Conservation (phyloP, 1,284 basidiomycete species). For the Cryptococcus sp. region DNA sequence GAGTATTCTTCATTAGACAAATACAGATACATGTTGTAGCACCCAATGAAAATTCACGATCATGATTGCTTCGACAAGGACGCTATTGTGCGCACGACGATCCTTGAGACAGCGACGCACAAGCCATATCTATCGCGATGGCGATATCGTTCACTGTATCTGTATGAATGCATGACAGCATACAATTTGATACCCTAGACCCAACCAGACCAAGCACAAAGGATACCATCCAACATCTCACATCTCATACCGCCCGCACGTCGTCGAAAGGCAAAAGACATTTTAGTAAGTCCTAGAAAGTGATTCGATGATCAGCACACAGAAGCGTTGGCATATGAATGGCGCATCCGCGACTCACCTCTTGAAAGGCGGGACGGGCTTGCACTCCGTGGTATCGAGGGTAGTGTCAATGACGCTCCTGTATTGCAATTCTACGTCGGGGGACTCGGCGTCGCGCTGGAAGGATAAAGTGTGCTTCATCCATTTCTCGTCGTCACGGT, state of each 20-base stretch:
- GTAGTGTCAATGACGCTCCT: conserved; percentile 81
- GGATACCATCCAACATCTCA: no score
- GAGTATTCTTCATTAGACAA: no score
- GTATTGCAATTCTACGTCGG: conserved; percentile 88
- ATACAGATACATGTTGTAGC: no score
- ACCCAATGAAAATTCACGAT: no score
- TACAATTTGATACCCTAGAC: no score
- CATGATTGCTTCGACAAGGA: no score
- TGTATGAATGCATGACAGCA: no score
- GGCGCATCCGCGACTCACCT: conserved; percentile 15
- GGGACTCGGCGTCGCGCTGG: conserved; percentile 69
- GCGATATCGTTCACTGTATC: no score
- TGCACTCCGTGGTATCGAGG: conserved; percentile 95
- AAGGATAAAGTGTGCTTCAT: conserved; percentile 92
- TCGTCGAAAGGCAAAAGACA: not conserved
- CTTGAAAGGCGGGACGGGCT: conserved; percentile 54
- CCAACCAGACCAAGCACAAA: no score
- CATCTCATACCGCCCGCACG: not conserved
- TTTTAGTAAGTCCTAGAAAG: not conserved
- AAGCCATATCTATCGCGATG: no score
- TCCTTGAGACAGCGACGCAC: no score
- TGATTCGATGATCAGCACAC: not conserved
- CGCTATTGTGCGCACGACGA: no score
- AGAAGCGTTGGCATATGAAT: not conserved
- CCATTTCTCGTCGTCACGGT: conserved; percentile 78